Percentiles rank a stretch among this genome's conserved stretches.
phyloP scores from a whole-genome alignment of 371 early-diverging fungal genomes.

The Nematocida parisii region DNA sequence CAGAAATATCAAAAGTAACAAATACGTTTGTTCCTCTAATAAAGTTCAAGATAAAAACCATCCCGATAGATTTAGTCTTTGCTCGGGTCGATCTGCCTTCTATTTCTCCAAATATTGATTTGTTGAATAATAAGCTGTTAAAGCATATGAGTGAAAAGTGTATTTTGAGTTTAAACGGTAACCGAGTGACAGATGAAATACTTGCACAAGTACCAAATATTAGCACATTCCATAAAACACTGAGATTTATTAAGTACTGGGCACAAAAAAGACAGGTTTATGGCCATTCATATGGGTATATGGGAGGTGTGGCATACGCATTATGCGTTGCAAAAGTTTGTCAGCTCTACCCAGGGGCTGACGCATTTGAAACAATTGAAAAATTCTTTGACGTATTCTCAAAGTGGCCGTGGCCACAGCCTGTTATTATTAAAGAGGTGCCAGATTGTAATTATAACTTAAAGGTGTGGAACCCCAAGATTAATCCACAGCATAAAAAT shows the following conservation, averaged over 20 bases:
- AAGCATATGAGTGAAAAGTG: slow-evolving; percentile 85
- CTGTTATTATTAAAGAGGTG: slow-evolving; percentile 83
- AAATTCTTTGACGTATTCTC: slow-evolving; percentile 84
- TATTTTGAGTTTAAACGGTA: slow-evolving; percentile 89
- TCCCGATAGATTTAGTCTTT: slow-evolving; percentile 89
- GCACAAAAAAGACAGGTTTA: slow-evolving; percentile 88
- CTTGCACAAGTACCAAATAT: slow-evolving; percentile 87
- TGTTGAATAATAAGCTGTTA: slow-evolving; percentile 80
- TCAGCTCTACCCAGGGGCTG: slow-evolving; percentile 90
- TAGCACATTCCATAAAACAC: slow-evolving; percentile 79
- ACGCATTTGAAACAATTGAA: slow-evolving; percentile 78
- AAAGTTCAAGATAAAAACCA: slow-evolving; percentile 74
- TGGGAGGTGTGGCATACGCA: slow-evolving; percentile 99
- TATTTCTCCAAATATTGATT: slow-evolving; percentile 80
- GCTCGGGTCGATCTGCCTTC: slow-evolving; percentile 77
- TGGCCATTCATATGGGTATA: slow-evolving; percentile 92
- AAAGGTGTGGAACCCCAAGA: slow-evolving; percentile 92
- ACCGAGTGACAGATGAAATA: slow-evolving; percentile 94
- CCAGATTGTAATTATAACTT: slow-evolving; percentile 84
- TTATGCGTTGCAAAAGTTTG: slow-evolving; percentile 92
- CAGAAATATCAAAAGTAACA: slow-evolving; percentile 76
- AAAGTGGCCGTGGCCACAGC: slow-evolving; percentile 94
- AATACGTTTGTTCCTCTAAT: slow-evolving; percentile 97
- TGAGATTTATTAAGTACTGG: slow-evolving; percentile 95
- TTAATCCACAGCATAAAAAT: slow-evolving; percentile 79